Conservation (phyloP, 2,329 filamentous ascomycete species). For the Ophiostoma perfectum region DNA sequence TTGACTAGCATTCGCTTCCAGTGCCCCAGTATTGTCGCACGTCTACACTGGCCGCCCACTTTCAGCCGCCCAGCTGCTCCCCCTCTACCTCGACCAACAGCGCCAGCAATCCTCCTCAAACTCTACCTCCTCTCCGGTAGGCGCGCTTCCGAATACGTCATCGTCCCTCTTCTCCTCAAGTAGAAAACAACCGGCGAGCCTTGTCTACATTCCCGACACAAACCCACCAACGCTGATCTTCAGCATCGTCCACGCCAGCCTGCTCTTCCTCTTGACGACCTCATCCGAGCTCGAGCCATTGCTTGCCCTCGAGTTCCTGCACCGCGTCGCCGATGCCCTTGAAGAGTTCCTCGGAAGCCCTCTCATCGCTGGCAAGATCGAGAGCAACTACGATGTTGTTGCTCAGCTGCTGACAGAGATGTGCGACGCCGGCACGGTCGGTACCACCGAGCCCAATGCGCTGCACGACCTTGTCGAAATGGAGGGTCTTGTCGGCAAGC, state of each 20-base stretch:
- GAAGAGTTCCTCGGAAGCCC: constrained; percentile 93
- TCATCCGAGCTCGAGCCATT: constrained; percentile 84
- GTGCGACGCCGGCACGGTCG: constrained; percentile 88
- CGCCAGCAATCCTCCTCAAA: constrained; percentile 16
- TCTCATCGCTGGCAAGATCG: constrained; percentile 77
- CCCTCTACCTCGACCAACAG: constrained; percentile 80
- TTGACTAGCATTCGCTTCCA: constrained; percentile 34
- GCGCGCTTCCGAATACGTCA: not conserved
- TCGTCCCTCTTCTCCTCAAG: not conserved
- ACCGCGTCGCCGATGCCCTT: constrained; percentile 84
- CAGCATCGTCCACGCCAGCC: constrained; percentile 74
- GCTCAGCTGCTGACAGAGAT: constrained; percentile 91
- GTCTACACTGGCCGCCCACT: constrained; percentile 79
- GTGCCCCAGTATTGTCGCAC: constrained; percentile 80
- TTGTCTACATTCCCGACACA: constrained; percentile 77
- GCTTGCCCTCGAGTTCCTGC: constrained; percentile 86
- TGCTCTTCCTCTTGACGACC: constrained; percentile 80
- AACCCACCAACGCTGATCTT: constrained; percentile 85
- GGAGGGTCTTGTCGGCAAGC: constrained; percentile 80
- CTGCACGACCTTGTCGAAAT: constrained; percentile 87
- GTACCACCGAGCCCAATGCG: constrained; percentile 88
- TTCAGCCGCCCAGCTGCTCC: constrained; percentile 67
- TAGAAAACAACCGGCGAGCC: constrained; percentile 65
- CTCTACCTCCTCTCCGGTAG: not conserved
- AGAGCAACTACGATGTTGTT: constrained; percentile 85